phyloP scores from a whole-genome alignment of 768 basidiomycete species.

The Amanita exitialis region DNA sequence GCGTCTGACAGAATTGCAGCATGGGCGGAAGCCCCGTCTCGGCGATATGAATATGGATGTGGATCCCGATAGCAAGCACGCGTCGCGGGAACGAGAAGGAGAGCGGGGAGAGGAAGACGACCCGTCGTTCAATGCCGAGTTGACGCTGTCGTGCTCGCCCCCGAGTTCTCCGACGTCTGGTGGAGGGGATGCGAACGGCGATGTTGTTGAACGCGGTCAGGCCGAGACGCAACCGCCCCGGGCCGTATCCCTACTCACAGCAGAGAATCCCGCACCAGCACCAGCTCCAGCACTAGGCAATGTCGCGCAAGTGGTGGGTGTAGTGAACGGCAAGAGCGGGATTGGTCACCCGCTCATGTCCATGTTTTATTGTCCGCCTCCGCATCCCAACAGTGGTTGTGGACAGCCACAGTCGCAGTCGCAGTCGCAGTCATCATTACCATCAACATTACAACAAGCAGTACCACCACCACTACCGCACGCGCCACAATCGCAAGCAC shows the following conservation, averaged over 20 bases:
- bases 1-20: background rate
- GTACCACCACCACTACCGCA: background rate
- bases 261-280: background rate
- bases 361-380: slow-evolving; percentile 20
- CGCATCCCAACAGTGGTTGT: background rate
- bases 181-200: background rate
- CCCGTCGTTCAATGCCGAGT: slow-evolving; percentile 26
- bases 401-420: background rate
- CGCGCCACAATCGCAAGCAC: background rate
- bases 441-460: background rate
- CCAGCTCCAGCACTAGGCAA: background rate
- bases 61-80: background rate
- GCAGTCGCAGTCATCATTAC: background rate
- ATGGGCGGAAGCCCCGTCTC: background rate
- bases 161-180: slow-evolving; percentile 6
- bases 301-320: background rate
- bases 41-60: background rate
- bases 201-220: background rate
- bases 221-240: background rate
- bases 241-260: too few relatives aligned
- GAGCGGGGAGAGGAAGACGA: slow-evolving; percentile 11
- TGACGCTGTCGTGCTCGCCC: slow-evolving; percentile 17
- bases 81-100: background rate
- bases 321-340: background rate
- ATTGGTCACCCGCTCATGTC: slow-evolving; percentile 9